These are phyloP conservation scores for Circinella minor DNA, from an alignment of 371 early-diverging fungal species.

Conservation along the genomic window DNA sequence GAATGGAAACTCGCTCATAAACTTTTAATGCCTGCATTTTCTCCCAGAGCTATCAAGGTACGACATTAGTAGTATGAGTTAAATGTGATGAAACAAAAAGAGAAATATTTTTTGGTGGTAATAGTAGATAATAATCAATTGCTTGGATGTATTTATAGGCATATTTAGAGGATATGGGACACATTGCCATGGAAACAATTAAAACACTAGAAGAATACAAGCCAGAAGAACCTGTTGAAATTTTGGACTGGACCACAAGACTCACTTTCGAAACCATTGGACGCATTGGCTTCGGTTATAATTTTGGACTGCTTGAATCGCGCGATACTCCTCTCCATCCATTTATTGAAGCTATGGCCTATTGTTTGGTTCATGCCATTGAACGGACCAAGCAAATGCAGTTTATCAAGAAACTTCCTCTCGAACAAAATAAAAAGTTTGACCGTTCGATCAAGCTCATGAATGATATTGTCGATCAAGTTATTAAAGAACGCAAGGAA, in stretches of 20 bases:
- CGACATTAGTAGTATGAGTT: too few relatives aligned
- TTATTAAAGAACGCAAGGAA: constrained; percentile 40
- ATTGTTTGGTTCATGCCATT: constrained; percentile 33
- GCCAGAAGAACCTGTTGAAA: constrained; percentile 44
- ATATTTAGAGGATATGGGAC: constrained; percentile 51
- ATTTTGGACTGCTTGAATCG: constrained; percentile 51
- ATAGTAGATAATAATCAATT: neutral
- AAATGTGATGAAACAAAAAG: neutral
- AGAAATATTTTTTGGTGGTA: neutral
- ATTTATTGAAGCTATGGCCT: constrained; percentile 61
- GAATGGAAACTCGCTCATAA: constrained; percentile 59
- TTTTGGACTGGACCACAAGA: constrained; percentile 61
- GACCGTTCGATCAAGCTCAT: constrained; percentile 40
- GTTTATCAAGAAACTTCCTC: constrained; percentile 52
- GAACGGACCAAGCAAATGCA: constrained; percentile 32
- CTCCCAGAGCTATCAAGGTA: constrained; percentile 44
- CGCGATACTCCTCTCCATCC: constrained; percentile 44
- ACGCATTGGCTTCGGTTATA: constrained; percentile 63
- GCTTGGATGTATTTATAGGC: constrained; percentile 21
- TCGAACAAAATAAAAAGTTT: constrained; percentile 42
- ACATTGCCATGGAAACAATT: constrained; percentile 38
- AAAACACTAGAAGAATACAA: constrained; percentile 40
- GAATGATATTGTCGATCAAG: constrained; percentile 42
- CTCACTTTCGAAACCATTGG: constrained; percentile 60
- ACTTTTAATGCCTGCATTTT: constrained; percentile 59